Evolutionary conservation across 2,329 filamentous ascomycete species (phyloP).

Genomic region (Penicillium verrucosum): DNA sequence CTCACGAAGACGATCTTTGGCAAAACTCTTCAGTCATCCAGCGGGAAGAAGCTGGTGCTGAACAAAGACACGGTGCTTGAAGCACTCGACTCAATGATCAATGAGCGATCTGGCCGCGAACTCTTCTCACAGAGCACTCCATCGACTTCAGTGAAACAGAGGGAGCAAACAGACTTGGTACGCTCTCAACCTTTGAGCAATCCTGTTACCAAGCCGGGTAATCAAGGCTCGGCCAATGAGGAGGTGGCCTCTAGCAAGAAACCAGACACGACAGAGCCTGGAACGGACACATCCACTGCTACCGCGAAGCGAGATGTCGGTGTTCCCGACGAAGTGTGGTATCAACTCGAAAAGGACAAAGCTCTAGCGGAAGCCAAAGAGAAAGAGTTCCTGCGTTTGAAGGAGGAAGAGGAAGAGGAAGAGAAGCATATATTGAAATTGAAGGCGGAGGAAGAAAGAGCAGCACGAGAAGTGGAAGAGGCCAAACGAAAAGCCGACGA

Average conservation of each 20-base stretch:
- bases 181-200: background rate
- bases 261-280: background rate
- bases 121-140: background rate
- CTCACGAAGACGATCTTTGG: slow-evolving; percentile 53
- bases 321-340: slow-evolving; percentile 26
- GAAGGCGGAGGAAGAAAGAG: background rate
- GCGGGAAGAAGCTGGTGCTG: background rate
- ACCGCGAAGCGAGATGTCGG: slow-evolving; percentile 17
- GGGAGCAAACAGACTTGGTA: background rate
- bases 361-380: background rate
- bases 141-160: background rate
- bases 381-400: background rate
- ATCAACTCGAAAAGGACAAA: slow-evolving; percentile 19
- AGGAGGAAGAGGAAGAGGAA: background rate
- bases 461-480: background rate
- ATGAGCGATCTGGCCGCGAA: slow-evolving; percentile 11
- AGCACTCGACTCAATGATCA: slow-evolving; percentile 16
- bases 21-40: slow-evolving; percentile 17
- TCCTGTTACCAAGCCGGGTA: background rate
- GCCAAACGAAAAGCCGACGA: slow-evolving; percentile 6
- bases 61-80: slow-evolving; percentile 9
- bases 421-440: background rate
- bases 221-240: background rate
- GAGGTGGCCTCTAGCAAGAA: background rate
- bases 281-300: background rate